These are phyloP conservation scores for Metschnikowia henanensis DNA, from an alignment of 805 yeast species.

Conservation along the genomic window DNA sequence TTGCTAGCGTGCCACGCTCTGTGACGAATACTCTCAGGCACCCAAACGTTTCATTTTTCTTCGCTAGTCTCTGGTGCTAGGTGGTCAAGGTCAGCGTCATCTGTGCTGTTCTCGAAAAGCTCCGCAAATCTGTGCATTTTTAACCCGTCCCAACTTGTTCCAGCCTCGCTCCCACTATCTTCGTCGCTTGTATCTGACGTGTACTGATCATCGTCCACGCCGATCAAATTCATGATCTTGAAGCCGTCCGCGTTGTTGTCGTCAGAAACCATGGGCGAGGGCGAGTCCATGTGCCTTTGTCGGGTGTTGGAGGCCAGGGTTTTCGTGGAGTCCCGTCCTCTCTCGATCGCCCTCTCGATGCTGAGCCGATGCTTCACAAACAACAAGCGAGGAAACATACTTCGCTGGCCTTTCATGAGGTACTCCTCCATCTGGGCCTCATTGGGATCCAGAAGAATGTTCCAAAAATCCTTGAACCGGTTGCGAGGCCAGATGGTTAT, in stretches of 20 bases:
- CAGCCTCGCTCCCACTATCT: conserved; percentile 1
- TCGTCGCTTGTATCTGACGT: conserved; percentile 13
- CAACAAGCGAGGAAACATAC: conserved; percentile 63
- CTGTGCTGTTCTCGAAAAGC: conserved; percentile 3
- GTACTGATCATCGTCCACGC: conserved; percentile 8
- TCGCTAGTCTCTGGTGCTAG: not conserved
- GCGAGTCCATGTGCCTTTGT: conserved; percentile 2
- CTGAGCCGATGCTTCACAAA: conserved; percentile 64
- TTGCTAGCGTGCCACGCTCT: not conserved
- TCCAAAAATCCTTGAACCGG: conserved; percentile 54
- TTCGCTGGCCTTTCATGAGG: conserved; percentile 61
- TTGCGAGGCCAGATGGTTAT: conserved; percentile 78
- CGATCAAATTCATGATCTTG: conserved; percentile 6
- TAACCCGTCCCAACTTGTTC: not conserved
- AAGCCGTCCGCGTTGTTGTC: conserved; percentile 12
- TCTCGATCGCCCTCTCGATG: conserved; percentile 64
- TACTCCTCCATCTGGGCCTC: conserved; percentile 54
- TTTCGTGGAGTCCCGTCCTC: conserved; percentile 39
- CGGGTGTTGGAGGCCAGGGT: not conserved
- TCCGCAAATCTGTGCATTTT: not conserved
- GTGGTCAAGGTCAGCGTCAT: conserved; percentile 5
- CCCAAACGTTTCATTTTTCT: not conserved
- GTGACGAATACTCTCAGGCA: not conserved
- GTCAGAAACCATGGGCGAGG: conserved; percentile 12
- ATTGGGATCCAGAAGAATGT: conserved; percentile 68